Evolutionary conservation across 257 asterid genomes (phyloP), one percentile per base, ranked within the genome.

Genomic region (Thymus quinquecostatus): DNA sequence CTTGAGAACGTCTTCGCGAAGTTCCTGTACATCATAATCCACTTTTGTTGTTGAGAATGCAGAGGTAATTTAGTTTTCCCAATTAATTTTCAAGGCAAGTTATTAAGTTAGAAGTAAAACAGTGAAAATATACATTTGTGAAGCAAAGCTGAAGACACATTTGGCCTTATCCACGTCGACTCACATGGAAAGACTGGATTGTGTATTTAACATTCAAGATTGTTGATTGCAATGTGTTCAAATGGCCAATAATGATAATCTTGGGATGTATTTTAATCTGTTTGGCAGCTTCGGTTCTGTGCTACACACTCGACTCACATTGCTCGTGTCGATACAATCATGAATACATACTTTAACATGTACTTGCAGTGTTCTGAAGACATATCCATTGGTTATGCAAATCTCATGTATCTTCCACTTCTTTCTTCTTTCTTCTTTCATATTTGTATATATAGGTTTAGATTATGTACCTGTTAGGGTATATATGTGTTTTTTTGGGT

Each of bases 1-100:
- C 12, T 21, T 82, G 82, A 69, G 8, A 62, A 73, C 67, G 62
- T 40, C 14, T 4, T 32, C n/a, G n/a, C 40, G 21, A 21, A 38
- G 29, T 14, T 27, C 34, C 5, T 28, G 32, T 27, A 11, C 10
- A 74, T 32, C 59, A 34, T 21, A 47, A 1, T 14, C 45, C 45
- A 4, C 66, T 49, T 48, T 9, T 34, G 14, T 70, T 8, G 55
- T 30, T 60, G 10, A 69, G 48, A 7, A 38, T 38, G 41, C 41
- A 75, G 38, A 14, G 75, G 77, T 66, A 60, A 27, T 40, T 61
- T 40, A 30, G 32, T 9, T 8, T 57, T 33, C 6, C 41, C 21
- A 14, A 33, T 14, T 21, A 0, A 1, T 40, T 54, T 56, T 44
- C 11, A 49, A 10, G 48, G 61, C 53, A 21, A 71, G 40, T 54